These are phyloP conservation scores for Aureobasidium namibiae DNA, from an alignment of 2,329 filamentous ascomycete species.

Conservation along the genomic window DNA sequence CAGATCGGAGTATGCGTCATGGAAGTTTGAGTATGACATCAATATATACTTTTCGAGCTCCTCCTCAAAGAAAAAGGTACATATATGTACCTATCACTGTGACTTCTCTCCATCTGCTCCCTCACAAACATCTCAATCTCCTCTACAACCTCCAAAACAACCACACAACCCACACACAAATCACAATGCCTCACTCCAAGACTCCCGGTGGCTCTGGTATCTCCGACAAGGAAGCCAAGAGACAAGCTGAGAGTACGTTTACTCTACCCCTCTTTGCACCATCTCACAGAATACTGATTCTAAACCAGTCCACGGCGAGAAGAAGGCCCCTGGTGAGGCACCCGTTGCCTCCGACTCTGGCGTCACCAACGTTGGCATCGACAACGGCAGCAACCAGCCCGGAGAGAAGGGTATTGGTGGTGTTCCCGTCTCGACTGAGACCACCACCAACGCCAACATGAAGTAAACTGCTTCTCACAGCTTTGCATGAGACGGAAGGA, in stretches of 20 bases:
- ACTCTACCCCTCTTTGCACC: background rate
- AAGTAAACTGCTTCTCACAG: conserved; percentile 14
- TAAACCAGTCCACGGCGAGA: conserved; percentile 26
- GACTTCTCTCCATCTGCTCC: background rate
- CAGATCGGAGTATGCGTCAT: conserved; percentile 1
- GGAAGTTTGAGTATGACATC: background rate
- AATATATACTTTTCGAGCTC: background rate
- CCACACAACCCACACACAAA: background rate
- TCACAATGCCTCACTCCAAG: conserved; percentile 20
- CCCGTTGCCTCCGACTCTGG: conserved; percentile 29
- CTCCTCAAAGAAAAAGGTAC: background rate
- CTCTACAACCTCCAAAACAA: background rate
- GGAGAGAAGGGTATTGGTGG: conserved; percentile 29
- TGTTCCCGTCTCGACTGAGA: conserved; percentile 20
- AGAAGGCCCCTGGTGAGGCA: conserved; percentile 22
- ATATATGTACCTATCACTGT: background rate
- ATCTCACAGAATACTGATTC: background rate
- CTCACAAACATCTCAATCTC: background rate
- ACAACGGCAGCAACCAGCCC: conserved; percentile 23
- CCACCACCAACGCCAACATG: conserved; percentile 20
- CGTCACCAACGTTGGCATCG: conserved; percentile 24
- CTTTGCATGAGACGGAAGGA: too few species aligned
- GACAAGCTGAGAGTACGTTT: conserved; percentile 25
- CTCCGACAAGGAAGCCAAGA: conserved; percentile 28
- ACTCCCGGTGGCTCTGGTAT: conserved; percentile 24